Evolutionary conservation across 164 flowering plant genomes (phyloP).

Genomic region (Warburgia ugandensis): DNA sequence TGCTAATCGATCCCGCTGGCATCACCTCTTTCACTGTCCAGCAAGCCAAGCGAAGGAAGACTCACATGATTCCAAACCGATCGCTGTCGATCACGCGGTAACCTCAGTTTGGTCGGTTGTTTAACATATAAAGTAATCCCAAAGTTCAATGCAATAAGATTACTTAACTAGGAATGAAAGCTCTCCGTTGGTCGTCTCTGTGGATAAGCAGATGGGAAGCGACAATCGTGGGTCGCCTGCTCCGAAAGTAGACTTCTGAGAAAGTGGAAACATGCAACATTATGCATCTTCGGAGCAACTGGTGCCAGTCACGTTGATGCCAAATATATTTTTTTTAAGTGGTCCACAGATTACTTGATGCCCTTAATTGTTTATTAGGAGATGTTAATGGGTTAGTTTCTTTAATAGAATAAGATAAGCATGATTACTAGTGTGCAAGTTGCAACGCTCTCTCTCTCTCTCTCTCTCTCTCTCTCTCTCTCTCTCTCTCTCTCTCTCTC

Average conservation of each 20-base stretch:
- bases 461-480: not conserved
- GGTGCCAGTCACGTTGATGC: constrained; percentile 52
- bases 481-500: no score
- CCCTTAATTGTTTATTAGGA: constrained; percentile 23
- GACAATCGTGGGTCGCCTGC: constrained; percentile 23
- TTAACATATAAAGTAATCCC: constrained; percentile 24
- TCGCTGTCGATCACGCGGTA: constrained; percentile 55
- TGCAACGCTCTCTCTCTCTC: not conserved
- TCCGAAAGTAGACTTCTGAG: constrained; percentile 26
- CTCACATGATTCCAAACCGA: constrained; percentile 29
- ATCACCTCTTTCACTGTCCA: not conserved
- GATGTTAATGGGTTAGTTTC: constrained; percentile 32
- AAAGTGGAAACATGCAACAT: constrained; percentile 32
- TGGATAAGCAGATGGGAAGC: constrained; percentile 24
- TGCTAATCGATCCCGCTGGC: constrained; percentile 4
- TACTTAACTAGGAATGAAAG: constrained; percentile 22
- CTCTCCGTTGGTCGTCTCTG: constrained; percentile 25
- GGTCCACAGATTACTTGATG: constrained; percentile 39
- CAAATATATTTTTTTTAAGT: constrained; percentile 16
- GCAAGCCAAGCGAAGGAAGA: constrained; percentile 23
- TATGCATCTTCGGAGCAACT: constrained; percentile 17
- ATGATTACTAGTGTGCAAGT: no score
- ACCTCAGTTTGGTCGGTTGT: constrained; percentile 46
- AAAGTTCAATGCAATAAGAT: constrained; percentile 23
- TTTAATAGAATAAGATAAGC: constrained; percentile 20